Conservation (phyloP, 805 yeast genomes). For the Kodamaea hsintzibuensis region DNA sequence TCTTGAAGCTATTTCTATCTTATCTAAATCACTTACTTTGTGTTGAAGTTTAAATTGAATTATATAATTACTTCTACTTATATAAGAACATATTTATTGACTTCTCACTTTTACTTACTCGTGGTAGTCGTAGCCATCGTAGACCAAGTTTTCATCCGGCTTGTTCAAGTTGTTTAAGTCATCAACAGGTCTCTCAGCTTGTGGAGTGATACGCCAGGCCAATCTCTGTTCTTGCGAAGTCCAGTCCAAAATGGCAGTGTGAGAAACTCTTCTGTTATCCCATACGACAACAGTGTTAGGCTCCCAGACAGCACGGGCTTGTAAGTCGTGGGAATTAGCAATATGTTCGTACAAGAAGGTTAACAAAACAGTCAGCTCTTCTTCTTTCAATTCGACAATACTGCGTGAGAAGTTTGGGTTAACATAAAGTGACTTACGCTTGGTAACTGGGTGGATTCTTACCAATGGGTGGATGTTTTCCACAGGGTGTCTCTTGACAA, state of each 20-base stretch:
- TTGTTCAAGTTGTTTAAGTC: slow-evolving; percentile 21
- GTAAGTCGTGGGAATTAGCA: slow-evolving; percentile 36
- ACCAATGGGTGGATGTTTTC: slow-evolving; percentile 39
- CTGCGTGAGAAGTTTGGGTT: slow-evolving; percentile 36
- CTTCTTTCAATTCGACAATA: slow-evolving; percentile 39
- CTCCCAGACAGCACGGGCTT: slow-evolving; percentile 39
- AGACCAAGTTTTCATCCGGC: slow-evolving; percentile 21
- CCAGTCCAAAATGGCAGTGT: slow-evolving; percentile 40
- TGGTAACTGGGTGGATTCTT: slow-evolving; percentile 41
- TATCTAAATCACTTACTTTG: too few species aligned
- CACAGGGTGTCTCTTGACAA: slow-evolving; percentile 37
- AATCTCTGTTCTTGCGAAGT: slow-evolving; percentile 30
- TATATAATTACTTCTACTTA: too few species aligned
- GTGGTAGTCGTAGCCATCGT: slow-evolving; percentile 4
- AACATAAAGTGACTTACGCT: slow-evolving; percentile 36
- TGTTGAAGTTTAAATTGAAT: too few species aligned
- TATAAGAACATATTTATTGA: not conserved
- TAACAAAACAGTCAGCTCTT: slow-evolving; percentile 37
- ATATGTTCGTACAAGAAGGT: slow-evolving; percentile 36
- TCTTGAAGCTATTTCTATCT: not conserved
- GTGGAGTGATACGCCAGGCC: slow-evolving; percentile 40
- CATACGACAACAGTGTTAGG: slow-evolving; percentile 39
- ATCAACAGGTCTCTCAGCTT: slow-evolving; percentile 39
- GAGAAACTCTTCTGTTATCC: slow-evolving; percentile 41
- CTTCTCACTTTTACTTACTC: too few species aligned